Evolutionary conservation across 208 protist genomes (phyloP).

Genomic region (Leishmania guyanensis): DNA sequence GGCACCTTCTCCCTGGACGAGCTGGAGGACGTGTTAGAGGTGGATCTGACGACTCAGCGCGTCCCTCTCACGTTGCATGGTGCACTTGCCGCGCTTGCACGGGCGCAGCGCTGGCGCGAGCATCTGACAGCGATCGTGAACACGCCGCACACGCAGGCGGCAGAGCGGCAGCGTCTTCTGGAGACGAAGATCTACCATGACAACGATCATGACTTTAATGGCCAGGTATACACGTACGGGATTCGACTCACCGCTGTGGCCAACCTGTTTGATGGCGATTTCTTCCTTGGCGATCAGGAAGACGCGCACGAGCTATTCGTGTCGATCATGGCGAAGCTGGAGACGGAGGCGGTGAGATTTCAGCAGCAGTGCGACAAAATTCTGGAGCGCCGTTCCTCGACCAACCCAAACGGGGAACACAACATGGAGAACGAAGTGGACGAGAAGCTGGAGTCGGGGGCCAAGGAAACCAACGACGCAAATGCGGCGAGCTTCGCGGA

Average conservation of each 20-base stretch:
- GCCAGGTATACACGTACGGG: slow-evolving; percentile 25
- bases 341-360: slow-evolving; percentile 61
- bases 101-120: slow-evolving; percentile 31
- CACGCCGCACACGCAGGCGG: not conserved
- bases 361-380: slow-evolving; percentile 27
- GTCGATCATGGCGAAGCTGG: slow-evolving; percentile 57
- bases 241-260: slow-evolving; percentile 36
- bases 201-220: slow-evolving; percentile 21
- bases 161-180: slow-evolving; percentile 18
- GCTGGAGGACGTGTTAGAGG: slow-evolving; percentile 20
- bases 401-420: not conserved
- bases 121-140: slow-evolving; percentile 24
- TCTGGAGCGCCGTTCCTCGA: slow-evolving; percentile 1
- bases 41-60: slow-evolving; percentile 7
- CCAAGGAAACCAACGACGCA: not conserved
- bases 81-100: slow-evolving; percentile 23
- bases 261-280: slow-evolving; percentile 40
- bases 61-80: slow-evolving; percentile 29
- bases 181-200: slow-evolving; percentile 23
- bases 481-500: not conserved
- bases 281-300: slow-evolving; percentile 80
- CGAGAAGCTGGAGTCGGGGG: not conserved
- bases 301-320: slow-evolving; percentile 88
- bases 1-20: slow-evolving; percentile 20
- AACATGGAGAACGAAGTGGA: not conserved